Evolutionary conservation across 106 monocot species (phyloP), one percentile per base, ranked within the genome.

Genomic region (Chionographis japonica): DNA sequence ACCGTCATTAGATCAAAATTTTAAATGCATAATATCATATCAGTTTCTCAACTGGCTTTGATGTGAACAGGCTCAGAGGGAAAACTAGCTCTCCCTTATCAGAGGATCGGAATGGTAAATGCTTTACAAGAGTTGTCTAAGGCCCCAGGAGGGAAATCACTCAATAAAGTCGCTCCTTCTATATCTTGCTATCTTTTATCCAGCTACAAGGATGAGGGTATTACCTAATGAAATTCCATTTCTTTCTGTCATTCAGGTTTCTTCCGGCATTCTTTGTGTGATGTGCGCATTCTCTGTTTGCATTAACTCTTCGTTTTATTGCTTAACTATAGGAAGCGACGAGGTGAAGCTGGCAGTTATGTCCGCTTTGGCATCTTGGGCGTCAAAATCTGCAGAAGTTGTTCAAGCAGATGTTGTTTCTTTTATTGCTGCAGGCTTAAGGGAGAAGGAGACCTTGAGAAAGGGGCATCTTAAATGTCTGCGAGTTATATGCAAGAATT

Each of bases 131-230:
- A 93, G 67, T 57, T 98, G 40, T 92, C 97, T 69, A 98, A 70
- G 67, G 77, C 79, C 19, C 71, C 86, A 61, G 59, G 71, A 58
- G 90, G 87, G 42, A 98, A 88, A 80, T 72, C 76, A 35, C 55
- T 90, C 20, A 85, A 83, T 66, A 85, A 66, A 60, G 67, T 93
- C 50, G 80, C 90, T 61, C 68, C 87, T 56, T 69, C 66, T 27
- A 50, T 98, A 54, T 82, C 83, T 79, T 51, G 56, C 56, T 90
- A 87, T 54, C 84, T 98, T 70, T 59, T 93, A 55, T 85, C 84
- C 37, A 87, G 82, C 76, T 98, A 98, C 75, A 92, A 86, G 74
- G 84, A 77, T 65, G 92, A 98, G 61, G 97, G 97, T 98, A 82
- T 57, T 38, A 42, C 3, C 2, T 72, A 35, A 35, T 49, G 5